A percentile compares a stretch with the other conserved stretches of the same genome.
phyloP scores from a whole-genome alignment of 495 filamentous ascomycete genomes.

The Aspergillus egyptiacus region DNA sequence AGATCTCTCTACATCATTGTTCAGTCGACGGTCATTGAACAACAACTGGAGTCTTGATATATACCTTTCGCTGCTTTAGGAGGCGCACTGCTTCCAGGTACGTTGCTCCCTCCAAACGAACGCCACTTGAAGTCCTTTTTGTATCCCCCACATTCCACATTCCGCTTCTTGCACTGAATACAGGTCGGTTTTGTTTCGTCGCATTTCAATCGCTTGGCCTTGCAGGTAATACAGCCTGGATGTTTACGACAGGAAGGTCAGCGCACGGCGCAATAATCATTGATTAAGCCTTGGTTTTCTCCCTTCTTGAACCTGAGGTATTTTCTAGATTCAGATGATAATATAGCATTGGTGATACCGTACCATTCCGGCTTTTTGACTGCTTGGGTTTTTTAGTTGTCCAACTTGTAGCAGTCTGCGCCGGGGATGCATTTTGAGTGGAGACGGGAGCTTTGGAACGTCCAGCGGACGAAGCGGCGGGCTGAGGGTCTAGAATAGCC shows the following conservation, averaged over 20 bases:
- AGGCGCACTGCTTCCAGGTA: conserved; percentile 43
- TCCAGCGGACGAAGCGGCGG: conserved; percentile 20
- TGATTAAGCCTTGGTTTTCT: background rate
- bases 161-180: conserved; percentile 64
- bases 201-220: conserved; percentile 75
- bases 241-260: conserved; percentile 26
- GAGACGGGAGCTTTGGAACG: conserved; percentile 31
- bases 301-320: background rate
- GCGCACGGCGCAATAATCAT: conserved; percentile 23
- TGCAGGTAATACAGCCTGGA: conserved; percentile 75
- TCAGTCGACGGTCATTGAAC: conserved; percentile 2
- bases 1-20: conserved; percentile 11
- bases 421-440: conserved; percentile 27
- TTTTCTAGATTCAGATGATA: background rate
- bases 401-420: conserved; percentile 18
- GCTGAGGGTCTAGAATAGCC: conserved; percentile 47
- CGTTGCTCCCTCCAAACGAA: conserved; percentile 63
- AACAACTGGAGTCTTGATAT: background rate
- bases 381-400: conserved; percentile 59
- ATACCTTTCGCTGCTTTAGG: conserved; percentile 48
- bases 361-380: conserved; percentile 81
- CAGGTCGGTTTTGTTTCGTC: conserved; percentile 74
- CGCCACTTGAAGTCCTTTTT: conserved; percentile 84
- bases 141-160: conserved; percentile 69
- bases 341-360: conserved; percentile 24